These are phyloP conservation scores for Hericium erinaceus DNA, from an alignment of 768 basidiomycete genomes.

Conservation along the genomic window DNA sequence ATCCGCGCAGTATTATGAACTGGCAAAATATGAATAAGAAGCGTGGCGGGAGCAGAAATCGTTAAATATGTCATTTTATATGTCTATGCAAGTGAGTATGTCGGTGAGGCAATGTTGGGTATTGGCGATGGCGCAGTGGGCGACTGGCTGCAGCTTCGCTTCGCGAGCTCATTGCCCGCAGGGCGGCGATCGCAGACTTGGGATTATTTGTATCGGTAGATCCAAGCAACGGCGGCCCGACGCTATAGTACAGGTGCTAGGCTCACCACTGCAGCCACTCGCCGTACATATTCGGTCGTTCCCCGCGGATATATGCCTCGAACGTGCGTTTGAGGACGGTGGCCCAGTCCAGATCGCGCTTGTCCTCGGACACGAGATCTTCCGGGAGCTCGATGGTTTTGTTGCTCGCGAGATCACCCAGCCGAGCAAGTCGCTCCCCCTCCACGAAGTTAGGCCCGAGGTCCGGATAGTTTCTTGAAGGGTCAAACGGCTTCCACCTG, in stretches of 20 bases:
- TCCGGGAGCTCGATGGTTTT: constrained; percentile 25
- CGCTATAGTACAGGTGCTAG: background rate
- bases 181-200: too few relatives aligned
- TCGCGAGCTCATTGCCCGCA: too few relatives aligned
- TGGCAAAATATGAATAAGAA: background rate
- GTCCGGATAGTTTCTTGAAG: constrained; percentile 91
- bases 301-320: constrained; percentile 85
- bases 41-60: background rate
- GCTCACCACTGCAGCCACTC: constrained; percentile 51
- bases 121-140: background rate
- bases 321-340: constrained; percentile 94
- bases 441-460: constrained; percentile 71
- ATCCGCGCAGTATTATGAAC: background rate
- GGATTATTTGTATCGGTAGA: background rate
- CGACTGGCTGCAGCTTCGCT: too few relatives aligned
- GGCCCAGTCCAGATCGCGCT: constrained; percentile 82
- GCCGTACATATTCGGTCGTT: constrained; percentile 93
- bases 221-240: background rate
- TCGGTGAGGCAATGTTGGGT: constrained; percentile 3
- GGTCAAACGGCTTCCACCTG: constrained; percentile 97
- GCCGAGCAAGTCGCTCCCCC: constrained; percentile 61
- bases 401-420: constrained; percentile 22
- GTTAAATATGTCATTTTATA: constrained; percentile 3
- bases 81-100: constrained; percentile 9
- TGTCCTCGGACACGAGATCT: constrained; percentile 48